Percentiles rank a stretch among this genome's conserved stretches.
Conservation (phyloP, 2,329 filamentous ascomycete genomes). For the Monilinia fructicola region DNA sequence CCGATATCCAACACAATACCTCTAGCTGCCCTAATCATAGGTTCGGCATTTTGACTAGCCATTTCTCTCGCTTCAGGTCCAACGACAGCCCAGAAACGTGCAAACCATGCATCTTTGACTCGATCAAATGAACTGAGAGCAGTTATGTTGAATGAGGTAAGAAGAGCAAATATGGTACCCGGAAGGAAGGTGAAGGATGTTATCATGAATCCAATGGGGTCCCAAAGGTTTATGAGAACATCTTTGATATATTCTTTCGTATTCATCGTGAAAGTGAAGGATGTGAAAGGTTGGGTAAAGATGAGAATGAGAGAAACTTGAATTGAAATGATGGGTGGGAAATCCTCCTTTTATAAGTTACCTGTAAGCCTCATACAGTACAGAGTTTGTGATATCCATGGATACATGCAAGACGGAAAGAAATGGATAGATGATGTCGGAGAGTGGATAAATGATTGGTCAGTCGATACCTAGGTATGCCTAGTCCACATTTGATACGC, state of each 20-base stretch:
- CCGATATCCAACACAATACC: slow-evolving; percentile 54
- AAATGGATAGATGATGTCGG: not conserved
- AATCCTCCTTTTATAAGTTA: not conserved
- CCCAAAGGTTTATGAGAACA: slow-evolving; percentile 34
- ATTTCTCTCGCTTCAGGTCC: slow-evolving; percentile 52
- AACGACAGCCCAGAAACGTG: slow-evolving; percentile 57
- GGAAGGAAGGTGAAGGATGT: slow-evolving; percentile 52
- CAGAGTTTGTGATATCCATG: not conserved
- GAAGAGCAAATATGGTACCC: slow-evolving; percentile 48
- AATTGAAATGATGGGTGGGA: not conserved
- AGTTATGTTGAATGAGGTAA: slow-evolving; percentile 41
- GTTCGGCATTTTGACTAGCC: slow-evolving; percentile 48
- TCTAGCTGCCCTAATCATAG: slow-evolving; percentile 37
- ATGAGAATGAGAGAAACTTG: not conserved
- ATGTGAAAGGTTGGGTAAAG: not conserved
- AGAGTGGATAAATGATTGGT: slow-evolving; percentile 3
- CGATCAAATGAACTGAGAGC: slow-evolving; percentile 45
- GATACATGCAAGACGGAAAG: not conserved
- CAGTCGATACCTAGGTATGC: not conserved
- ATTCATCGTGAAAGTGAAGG: slow-evolving; percentile 4
- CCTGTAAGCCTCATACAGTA: not conserved
- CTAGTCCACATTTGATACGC: not conserved
- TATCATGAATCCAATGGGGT: slow-evolving; percentile 55
- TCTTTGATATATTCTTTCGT: slow-evolving; percentile 24
- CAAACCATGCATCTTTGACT: slow-evolving; percentile 54